Evolutionary conservation across 495 filamentous ascomycete species (phyloP).

Genomic region (Letharia columbiana): DNA sequence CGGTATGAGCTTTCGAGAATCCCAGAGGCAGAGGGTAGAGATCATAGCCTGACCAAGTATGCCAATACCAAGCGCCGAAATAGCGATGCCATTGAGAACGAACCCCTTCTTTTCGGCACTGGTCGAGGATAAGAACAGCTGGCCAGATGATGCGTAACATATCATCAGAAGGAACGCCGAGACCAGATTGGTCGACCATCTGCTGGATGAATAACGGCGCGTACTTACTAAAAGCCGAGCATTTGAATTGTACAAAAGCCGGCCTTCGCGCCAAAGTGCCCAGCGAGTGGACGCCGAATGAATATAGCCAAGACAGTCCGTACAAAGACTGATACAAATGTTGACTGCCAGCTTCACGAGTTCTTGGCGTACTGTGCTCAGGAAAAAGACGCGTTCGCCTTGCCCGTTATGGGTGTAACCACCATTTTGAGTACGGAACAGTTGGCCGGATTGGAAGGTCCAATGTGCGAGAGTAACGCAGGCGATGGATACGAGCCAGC

Average conservation of each 20-base stretch:
- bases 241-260: slow-evolving; percentile 39
- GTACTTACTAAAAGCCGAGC: slow-evolving; percentile 34
- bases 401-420: too few species aligned
- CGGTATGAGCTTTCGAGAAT: slow-evolving; percentile 16
- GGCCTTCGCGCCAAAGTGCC: slow-evolving; percentile 35
- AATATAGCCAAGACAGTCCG: slow-evolving; percentile 34
- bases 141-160: slow-evolving; percentile 4
- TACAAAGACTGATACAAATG: slow-evolving; percentile 27
- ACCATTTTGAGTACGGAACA: too few species aligned
- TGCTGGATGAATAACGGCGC: not conserved
- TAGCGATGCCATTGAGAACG: slow-evolving; percentile 15
- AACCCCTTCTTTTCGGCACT: not conserved
- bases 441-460: too few species aligned
- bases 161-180: not conserved
- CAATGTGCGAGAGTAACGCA: too few species aligned
- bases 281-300: slow-evolving; percentile 37
- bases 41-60: slow-evolving; percentile 32
- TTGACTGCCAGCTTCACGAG: too few species aligned
- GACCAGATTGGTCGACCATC: not conserved
- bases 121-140: slow-evolving; percentile 11
- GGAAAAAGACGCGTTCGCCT: too few species aligned
- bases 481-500: too few species aligned
- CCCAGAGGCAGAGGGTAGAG: slow-evolving; percentile 31
- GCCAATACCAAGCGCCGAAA: slow-evolving; percentile 31
- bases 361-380: too few species aligned